These are phyloP conservation scores for Nakazawaea ernobii DNA, from an alignment of 805 yeast species.

Conservation along the genomic window DNA sequence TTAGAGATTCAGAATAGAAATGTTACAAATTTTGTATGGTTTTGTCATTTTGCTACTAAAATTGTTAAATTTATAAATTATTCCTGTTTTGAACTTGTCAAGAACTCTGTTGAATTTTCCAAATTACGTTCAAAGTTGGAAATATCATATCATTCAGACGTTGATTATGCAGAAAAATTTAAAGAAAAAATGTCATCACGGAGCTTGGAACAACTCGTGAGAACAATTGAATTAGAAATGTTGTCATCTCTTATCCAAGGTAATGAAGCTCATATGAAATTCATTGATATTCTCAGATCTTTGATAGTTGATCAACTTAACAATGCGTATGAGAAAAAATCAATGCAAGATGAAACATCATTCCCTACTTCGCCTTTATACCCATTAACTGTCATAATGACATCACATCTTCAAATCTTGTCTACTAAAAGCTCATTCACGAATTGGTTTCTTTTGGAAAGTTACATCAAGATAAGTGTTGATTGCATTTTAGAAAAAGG, in stretches of 20 bases:
- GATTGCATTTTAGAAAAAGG: neutral
- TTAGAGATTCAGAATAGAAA: neutral
- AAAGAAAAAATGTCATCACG: neutral
- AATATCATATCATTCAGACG: conserved; percentile 3
- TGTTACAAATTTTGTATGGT: conserved; percentile 3
- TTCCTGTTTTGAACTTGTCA: conserved; percentile 7
- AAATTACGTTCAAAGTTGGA: conserved; percentile 1
- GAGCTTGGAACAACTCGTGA: neutral
- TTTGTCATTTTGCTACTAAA: conserved; percentile 6
- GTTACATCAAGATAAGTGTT: neutral
- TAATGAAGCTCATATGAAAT: conserved; percentile 1
- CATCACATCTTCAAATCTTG: conserved; percentile 2
- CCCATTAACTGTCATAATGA: neutral
- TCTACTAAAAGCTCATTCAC: neutral
- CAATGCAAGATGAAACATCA: neutral
- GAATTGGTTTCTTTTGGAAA: conserved; percentile 3
- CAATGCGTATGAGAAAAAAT: neutral
- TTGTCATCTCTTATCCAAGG: conserved; percentile 6
- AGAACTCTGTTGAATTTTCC: conserved; percentile 4
- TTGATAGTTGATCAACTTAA: conserved; percentile 1
- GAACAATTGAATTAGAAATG: conserved; percentile 2
- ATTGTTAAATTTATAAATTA: conserved; percentile 9
- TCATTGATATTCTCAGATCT: neutral
- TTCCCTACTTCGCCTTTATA: neutral
- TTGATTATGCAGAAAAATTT: conserved; percentile 4